A percentile compares a stretch with the other conserved stretches of the same genome.
Conservation (phyloP, 441 rosid species). For the Pelargonium citronellum region DNA sequence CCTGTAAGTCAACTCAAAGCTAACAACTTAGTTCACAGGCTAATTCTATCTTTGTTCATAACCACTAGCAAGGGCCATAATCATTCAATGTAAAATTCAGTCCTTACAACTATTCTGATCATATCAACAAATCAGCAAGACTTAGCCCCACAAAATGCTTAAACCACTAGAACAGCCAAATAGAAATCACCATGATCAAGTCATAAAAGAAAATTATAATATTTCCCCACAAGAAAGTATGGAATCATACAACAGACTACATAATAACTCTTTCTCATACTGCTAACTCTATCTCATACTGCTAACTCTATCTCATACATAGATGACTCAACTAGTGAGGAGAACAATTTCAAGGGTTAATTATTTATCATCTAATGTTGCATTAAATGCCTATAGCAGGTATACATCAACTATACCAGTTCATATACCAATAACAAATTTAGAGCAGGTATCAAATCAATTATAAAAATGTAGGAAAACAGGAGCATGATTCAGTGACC, state of each 20-base stretch:
- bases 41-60: neutral
- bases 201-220: neutral
- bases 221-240: neutral
- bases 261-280: neutral
- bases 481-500: neutral
- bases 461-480: neutral
- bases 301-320: neutral
- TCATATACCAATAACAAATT: neutral
- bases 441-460: neutral
- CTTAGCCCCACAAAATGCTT: neutral
- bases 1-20: neutral
- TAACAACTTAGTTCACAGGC: neutral
- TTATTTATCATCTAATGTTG: neutral
- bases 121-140: neutral
- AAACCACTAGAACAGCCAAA: neutral
- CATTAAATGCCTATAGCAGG: neutral
- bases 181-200: neutral
- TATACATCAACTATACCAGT: neutral
- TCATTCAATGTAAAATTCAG: neutral
- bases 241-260: neutral
- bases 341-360: neutral
- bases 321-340: neutral
- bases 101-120: neutral
- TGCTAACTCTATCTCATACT: neutral
- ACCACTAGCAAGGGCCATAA: neutral